phyloP scores from a whole-genome alignment of 495 filamentous ascomycete species.

The Hypomontagnella monticulosa region DNA sequence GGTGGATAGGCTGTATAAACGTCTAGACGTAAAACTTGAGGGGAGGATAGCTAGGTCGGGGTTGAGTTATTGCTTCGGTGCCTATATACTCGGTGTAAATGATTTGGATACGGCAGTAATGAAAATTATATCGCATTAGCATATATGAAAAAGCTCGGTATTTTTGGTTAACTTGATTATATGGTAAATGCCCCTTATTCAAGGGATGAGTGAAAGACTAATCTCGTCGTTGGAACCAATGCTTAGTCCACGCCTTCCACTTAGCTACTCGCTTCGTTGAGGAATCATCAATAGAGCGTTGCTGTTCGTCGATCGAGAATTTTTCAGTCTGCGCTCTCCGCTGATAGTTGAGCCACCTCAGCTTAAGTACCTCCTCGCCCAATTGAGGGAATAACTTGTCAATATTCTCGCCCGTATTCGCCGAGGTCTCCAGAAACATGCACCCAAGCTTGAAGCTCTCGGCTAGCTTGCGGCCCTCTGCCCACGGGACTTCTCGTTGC shows the following conservation, averaged over 20 bases:
- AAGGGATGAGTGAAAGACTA: not conserved
- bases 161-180: conserved; percentile 1
- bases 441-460: conserved; percentile 31
- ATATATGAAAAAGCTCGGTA: too few species aligned
- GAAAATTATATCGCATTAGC: conserved; percentile 1
- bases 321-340: conserved; percentile 35
- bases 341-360: conserved; percentile 39
- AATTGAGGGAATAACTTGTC: conserved; percentile 45
- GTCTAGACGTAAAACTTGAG: too few species aligned
- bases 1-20: too few species aligned
- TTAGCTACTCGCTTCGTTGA: conserved; percentile 21
- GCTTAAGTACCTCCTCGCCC: conserved; percentile 45
- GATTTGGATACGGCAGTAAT: conserved; percentile 8
- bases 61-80: too few species aligned
- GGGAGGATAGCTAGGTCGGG: too few species aligned
- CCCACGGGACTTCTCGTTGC: conserved; percentile 42
- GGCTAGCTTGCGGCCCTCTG: conserved; percentile 43
- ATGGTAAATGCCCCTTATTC: not conserved
- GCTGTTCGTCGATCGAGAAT: not conserved
- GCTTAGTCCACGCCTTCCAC: conserved; percentile 37
- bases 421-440: conserved; percentile 51
- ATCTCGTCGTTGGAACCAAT: conserved; percentile 32
- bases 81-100: not conserved
- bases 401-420: conserved; percentile 51
- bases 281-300: conserved; percentile 10